These are phyloP conservation scores for Prunus salicina DNA, from an alignment of 306 rosid species.

Conservation along the genomic window DNA sequence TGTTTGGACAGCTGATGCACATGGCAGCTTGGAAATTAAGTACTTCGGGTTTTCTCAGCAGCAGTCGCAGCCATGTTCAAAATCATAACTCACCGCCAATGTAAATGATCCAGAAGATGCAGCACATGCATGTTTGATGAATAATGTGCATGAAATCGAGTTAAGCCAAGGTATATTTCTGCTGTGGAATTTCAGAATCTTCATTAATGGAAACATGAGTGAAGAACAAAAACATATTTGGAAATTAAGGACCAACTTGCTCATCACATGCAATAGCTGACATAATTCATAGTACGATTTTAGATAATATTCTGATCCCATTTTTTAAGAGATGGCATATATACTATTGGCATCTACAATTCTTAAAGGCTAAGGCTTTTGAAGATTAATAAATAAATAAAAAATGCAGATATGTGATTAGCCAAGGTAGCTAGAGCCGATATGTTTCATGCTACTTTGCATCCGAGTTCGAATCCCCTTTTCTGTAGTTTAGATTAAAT, in stretches of 20 bases:
- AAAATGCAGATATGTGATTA: too few relatives aligned
- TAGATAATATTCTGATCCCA: background rate
- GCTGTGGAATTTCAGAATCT: slow-evolving; percentile 16
- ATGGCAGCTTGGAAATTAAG: slow-evolving; percentile 3
- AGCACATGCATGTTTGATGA: background rate
- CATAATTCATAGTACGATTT: background rate
- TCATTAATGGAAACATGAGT: slow-evolving; percentile 7
- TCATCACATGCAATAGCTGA: background rate
- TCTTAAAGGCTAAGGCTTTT: background rate
- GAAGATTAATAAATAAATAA: background rate
- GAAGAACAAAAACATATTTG: background rate
- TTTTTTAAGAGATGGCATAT: background rate
- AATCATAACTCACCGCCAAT: background rate
- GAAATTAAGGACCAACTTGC: background rate
- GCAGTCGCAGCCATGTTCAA: slow-evolving; percentile 10
- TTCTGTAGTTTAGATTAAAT: too few relatives aligned
- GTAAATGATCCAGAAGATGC: background rate
- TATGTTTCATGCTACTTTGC: too few relatives aligned
- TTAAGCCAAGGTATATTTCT: slow-evolving; percentile 19
- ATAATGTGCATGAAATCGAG: background rate
- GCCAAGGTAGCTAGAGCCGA: too few relatives aligned
- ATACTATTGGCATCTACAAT: background rate
- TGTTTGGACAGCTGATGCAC: background rate
- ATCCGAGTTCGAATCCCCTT: too few relatives aligned
- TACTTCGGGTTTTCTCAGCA: background rate